Conservation (phyloP, 2,329 filamentous ascomycete genomes). For the Fragosphaeria purpurea region DNA sequence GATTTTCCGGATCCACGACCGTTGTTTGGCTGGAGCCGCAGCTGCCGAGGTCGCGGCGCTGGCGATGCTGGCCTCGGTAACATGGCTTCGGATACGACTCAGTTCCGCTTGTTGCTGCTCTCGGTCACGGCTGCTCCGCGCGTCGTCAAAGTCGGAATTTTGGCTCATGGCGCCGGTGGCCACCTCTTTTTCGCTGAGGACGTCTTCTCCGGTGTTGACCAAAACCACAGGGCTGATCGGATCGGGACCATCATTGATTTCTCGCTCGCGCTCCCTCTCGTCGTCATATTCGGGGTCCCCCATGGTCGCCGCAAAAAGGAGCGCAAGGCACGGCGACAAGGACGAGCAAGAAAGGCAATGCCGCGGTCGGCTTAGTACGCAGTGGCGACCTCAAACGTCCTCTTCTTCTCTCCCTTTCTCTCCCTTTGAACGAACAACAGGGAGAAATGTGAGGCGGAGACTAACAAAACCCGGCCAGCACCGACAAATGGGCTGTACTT, state of each 20-base stretch:
- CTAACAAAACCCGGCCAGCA: no score
- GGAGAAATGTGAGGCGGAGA: no score
- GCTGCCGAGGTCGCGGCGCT: constrained; percentile 19
- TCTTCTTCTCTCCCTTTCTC: no score
- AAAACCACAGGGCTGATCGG: constrained; percentile 8
- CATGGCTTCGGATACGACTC: constrained; percentile 38
- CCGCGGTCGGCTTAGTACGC: no score
- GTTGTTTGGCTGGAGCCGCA: constrained; percentile 22
- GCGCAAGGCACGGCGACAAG: background rate
- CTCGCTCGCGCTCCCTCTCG: constrained; percentile 13
- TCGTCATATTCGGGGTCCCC: constrained; percentile 7
- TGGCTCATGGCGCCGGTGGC: constrained; percentile 25
- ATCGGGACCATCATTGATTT: constrained; percentile 11
- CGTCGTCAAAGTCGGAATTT: constrained; percentile 18
- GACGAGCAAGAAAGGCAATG: background rate
- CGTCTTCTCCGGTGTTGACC: constrained; percentile 6
- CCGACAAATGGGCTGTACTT: no score
- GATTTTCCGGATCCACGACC: constrained; percentile 52
- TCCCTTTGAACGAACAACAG: no score
- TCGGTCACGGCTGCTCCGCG: background rate
- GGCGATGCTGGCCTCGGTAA: constrained; percentile 41
- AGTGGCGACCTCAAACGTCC: no score
- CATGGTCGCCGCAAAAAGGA: constrained; percentile 3
- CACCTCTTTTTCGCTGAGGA: constrained; percentile 12
- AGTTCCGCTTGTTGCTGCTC: constrained; percentile 25